phyloP scores from a whole-genome alignment of 163 green algal genomes.

The Scenedesmus sp. region DNA sequence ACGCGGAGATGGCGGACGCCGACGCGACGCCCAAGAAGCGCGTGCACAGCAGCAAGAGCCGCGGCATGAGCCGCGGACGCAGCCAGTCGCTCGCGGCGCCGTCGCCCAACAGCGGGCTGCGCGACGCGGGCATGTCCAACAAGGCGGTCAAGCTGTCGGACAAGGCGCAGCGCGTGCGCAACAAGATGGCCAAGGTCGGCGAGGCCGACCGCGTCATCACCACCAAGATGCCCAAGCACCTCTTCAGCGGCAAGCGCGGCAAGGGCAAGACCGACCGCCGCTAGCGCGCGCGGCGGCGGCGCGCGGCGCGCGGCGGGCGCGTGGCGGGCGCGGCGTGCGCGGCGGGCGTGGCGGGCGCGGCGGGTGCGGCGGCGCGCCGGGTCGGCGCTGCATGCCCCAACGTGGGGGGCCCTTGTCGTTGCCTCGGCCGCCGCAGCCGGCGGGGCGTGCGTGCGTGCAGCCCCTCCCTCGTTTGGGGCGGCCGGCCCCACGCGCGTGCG shows the following conservation, averaged over 20 bases:
- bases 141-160: constrained; percentile 91
- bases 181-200: constrained; percentile 86
- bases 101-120: constrained; percentile 72
- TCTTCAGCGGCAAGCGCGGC: constrained; percentile 90
- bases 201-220: constrained; percentile 93
- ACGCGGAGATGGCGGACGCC: constrained; percentile 67
- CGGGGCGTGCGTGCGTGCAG: no score
- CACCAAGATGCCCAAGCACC: constrained; percentile 97
- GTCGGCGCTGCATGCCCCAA: no score
- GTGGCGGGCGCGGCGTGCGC: no score
- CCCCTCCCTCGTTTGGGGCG: no score
- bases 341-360: no score
- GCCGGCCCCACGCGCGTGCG: no score
- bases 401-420: no score
- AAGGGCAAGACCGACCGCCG: constrained; percentile 40
- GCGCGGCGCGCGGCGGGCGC: neutral
- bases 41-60: constrained; percentile 87
- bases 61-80: constrained; percentile 89
- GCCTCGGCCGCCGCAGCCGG: no score
- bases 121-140: constrained; percentile 82
- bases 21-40: constrained; percentile 70
- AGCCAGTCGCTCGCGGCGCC: constrained; percentile 73
- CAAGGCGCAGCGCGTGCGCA: constrained; percentile 76
- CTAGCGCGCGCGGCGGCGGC: neutral
- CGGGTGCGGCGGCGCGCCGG: no score